Percentiles rank a stretch among this genome's conserved stretches.
Conservation (phyloP, 352 stramenopile species). For the Phytophthora palmivora region DNA sequence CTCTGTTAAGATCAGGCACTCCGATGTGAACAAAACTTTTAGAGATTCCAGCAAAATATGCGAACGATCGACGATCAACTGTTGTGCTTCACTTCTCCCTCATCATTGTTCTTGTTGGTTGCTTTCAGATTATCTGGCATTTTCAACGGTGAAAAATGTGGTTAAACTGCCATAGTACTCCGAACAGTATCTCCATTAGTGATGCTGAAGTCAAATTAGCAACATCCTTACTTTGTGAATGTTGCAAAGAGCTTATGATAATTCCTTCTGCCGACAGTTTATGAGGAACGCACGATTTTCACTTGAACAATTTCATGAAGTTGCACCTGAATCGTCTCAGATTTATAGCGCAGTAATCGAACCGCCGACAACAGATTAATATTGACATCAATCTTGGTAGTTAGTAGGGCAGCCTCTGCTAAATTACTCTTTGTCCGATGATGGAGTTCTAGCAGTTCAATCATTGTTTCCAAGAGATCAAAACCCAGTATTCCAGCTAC, state of each 20-base stretch:
- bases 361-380: background rate
- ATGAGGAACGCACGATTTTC: constrained; percentile 18
- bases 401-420: background rate
- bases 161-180: background rate
- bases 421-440: constrained; percentile 3
- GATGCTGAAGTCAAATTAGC: too few relatives aligned
- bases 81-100: too few relatives aligned
- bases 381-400: background rate
- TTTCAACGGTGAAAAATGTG: background rate
- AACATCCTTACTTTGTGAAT: too few relatives aligned
- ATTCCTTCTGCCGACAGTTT: constrained; percentile 4
- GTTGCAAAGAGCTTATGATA: too few relatives aligned
- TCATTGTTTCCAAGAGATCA: constrained; percentile 9
- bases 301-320: constrained; percentile 5
- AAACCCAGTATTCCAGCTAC: constrained; percentile 1
- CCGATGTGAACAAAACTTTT: constrained; percentile 1
- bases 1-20: constrained; percentile 4
- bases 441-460: constrained; percentile 9
- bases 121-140: too few relatives aligned
- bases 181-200: constrained; percentile 7
- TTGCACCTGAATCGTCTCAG: too few relatives aligned
- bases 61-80: too few relatives aligned
- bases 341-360: background rate
- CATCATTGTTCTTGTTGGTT: too few relatives aligned
- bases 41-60: background rate